Base-by-base conservation (phyloP, 1,284 basidiomycete species). In the Cryptococcus sp. region DNA sequence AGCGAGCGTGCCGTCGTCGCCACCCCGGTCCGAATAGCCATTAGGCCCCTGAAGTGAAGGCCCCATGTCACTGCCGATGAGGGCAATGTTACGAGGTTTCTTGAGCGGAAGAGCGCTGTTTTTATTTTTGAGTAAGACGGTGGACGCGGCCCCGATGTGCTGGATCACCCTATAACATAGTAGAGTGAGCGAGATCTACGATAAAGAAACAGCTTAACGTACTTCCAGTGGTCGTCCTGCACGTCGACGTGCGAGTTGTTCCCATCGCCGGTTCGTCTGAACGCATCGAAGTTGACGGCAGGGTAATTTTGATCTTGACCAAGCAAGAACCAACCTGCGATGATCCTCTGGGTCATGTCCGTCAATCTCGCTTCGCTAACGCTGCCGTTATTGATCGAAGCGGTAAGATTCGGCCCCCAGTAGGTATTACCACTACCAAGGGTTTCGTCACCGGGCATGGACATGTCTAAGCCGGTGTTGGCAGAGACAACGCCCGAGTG, bases 121-220 rank as follows among this genome's bases (percentile, higher is more conserved):
- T 1, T 69, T 71, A 73, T 91, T 91, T 80, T 91, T 91, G 51
- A 91, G 81, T 23, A 93, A 78, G 7, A 91, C 85, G 1, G 85
- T 87, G 0, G 86, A 86, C 0, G 87, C 85, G 0, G 83, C 83
- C n/a, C 88, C 90, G 35, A 93, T 85, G 70, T 88, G 82, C 30
- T 88, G 83, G 11, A 91, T 87, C 39, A 90, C 68, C 46, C 84
- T 86, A 52, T 39, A 48, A 45, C 35, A 25, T 58, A 10, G 42
- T 57, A 2, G 56, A 25, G 46, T 39, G 39, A 47, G 47, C 30
- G 8, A 16, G 35, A 48, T 54, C 30, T 19, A 45, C 22, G 10
- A n/a, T n/a, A 10, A n/a, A 13, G 8, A 6, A 22, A 2, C n/a
- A 8, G 8, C 42, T 4, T 7, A 11, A 45, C 42, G n/a, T 22